Percentiles rank a stretch among this genome's conserved stretches.
These are phyloP conservation scores for Lentinus brumalis DNA, from an alignment of 768 basidiomycete genomes.

Conservation along the genomic window DNA sequence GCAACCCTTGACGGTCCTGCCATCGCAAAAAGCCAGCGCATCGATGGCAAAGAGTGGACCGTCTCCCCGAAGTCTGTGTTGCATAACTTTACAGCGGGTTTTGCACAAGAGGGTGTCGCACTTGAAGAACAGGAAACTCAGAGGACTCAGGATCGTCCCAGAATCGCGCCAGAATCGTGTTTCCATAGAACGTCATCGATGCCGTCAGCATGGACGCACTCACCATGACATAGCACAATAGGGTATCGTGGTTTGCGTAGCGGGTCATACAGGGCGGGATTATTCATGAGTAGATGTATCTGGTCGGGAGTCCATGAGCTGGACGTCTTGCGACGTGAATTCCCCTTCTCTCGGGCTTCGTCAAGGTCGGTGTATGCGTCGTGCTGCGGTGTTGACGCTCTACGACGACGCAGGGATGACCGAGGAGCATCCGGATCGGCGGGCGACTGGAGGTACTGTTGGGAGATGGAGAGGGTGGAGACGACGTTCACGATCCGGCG, in stretches of 20 bases:
- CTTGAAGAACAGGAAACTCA: no score
- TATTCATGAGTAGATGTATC: slow-evolving; percentile 71
- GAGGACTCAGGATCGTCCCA: no score
- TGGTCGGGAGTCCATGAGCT: slow-evolving; percentile 37
- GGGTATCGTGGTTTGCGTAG: slow-evolving; percentile 81
- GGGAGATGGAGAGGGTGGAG: slow-evolving; percentile 69
- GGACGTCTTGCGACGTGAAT: slow-evolving; percentile 10
- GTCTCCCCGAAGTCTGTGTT: no score
- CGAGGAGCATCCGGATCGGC: slow-evolving; percentile 5
- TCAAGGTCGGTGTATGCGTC: neutral
- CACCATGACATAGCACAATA: slow-evolving; percentile 95
- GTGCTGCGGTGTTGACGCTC: neutral
- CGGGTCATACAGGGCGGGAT: slow-evolving; percentile 80
- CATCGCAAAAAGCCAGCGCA: no score
- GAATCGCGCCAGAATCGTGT: no score
- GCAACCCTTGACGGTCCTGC: no score
- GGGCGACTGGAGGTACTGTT: slow-evolving; percentile 52
- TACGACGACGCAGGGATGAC: neutral
- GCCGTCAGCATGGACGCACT: slow-evolving; percentile 25
- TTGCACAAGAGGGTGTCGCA: no score
- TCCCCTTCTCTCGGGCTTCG: slow-evolving; percentile 4
- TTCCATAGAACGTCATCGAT: neutral
- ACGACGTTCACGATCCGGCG: slow-evolving; percentile 69
- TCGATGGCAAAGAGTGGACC: no score
- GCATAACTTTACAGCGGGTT: no score